These are phyloP conservation scores for Russula vinacea DNA, from an alignment of 768 basidiomycete species.

Conservation along the genomic window DNA sequence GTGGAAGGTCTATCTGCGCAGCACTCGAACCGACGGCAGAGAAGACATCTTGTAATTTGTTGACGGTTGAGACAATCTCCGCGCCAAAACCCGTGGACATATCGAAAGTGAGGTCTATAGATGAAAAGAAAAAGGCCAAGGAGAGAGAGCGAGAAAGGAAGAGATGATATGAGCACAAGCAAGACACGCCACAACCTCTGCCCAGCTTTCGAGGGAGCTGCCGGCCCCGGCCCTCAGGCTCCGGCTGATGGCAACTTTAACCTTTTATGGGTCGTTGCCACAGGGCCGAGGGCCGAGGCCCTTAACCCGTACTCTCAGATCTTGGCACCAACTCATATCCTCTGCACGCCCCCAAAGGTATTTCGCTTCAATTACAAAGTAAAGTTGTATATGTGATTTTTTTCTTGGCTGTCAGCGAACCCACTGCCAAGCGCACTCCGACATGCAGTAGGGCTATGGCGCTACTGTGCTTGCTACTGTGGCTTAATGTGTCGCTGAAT, in stretches of 20 bases:
- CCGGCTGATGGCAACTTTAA: neutral
- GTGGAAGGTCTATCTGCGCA: constrained; percentile 81
- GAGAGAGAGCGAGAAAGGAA: neutral
- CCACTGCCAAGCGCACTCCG: no score
- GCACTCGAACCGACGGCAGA: constrained; percentile 75
- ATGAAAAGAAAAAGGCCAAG: constrained; percentile 12
- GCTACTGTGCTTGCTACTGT: neutral
- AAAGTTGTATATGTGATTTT: no score
- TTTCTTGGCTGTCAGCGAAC: no score
- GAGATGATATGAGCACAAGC: neutral
- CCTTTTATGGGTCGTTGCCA: constrained; percentile 7
- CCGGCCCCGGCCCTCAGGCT: neutral
- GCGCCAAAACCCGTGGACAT: constrained; percentile 66
- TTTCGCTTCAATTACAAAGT: no score
- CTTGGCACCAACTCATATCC: no score
- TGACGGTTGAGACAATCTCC: constrained; percentile 77
- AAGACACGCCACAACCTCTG: neutral
- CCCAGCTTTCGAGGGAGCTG: neutral
- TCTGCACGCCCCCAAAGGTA: no score
- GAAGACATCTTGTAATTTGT: constrained; percentile 92
- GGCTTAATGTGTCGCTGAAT: no score
- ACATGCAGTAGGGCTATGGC: neutral
- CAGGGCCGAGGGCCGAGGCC: neutral
- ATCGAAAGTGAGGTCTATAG: constrained; percentile 16
- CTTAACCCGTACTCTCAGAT: no score